These are phyloP conservation scores for Bryopsis sp. DNA, from an alignment of 139 green algal species.

Conservation along the genomic window DNA sequence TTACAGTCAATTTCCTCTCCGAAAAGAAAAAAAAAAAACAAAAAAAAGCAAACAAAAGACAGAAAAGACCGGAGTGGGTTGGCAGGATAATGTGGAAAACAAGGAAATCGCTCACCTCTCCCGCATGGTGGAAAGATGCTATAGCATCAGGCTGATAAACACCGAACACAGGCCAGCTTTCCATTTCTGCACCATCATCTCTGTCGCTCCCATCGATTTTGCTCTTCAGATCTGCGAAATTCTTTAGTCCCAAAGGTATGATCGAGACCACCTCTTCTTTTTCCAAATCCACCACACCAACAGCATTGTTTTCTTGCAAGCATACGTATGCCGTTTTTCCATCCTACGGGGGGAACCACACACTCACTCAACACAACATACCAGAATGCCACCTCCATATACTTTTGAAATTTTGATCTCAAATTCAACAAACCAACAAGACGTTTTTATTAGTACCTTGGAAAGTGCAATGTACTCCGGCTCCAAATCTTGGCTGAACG, in stretches of 20 bases:
- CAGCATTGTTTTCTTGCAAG: slow-evolving; percentile 19
- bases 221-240: neutral
- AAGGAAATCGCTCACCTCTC: neutral
- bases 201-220: neutral
- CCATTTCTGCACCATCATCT: neutral
- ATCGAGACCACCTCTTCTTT: neutral
- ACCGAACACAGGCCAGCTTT: neutral
- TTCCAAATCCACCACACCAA: slow-evolving; percentile 9
- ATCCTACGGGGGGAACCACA: too few relatives aligned
- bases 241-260: neutral
- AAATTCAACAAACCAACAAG: too few relatives aligned
- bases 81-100: too few relatives aligned
- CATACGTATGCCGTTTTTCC: slow-evolving; percentile 3
- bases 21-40: too few relatives aligned
- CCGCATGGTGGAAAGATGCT: neutral
- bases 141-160: slow-evolving; percentile 3
- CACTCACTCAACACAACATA: too few relatives aligned
- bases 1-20: too few relatives aligned
- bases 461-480: slow-evolving; percentile 19
- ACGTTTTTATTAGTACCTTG: too few relatives aligned
- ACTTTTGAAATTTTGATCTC: too few relatives aligned
- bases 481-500: slow-evolving; percentile 13
- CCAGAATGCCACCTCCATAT: too few relatives aligned
- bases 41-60: too few relatives aligned
- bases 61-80: too few relatives aligned